Base-by-base conservation (phyloP, 2,329 filamentous ascomycete species). In the Rutstroemia sp. region DNA sequence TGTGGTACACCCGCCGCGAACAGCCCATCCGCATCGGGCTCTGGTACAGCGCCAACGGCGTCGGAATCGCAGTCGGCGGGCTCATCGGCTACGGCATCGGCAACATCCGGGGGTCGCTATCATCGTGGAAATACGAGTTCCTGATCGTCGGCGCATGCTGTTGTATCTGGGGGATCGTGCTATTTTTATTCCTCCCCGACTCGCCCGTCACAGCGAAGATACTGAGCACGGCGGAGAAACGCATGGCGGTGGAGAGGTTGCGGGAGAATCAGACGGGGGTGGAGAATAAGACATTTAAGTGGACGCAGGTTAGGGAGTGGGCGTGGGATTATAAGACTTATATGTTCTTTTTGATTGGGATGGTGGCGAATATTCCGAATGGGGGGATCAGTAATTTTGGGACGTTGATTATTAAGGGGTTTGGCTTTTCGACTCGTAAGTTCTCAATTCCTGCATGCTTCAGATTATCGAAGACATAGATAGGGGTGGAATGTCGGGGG, bases 11-110 rank as follows among this genome's bases (percentile, higher is more conserved):
- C 1, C 74, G 82, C 9, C 73, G 75, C 3, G 80, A 87, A 63
- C 83, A 87, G 62, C 82, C 83, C 0, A 73, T 80, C 2, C 73
- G 82, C 0, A 82, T 84, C 6, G 79, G 78, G 50, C 71, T 75
- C 0, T 84, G 79, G 67, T 82, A 82, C 62, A 78, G 77, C 59
- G 79, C 77, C 2, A 83, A 83, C 60, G 81, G 81, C 2, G 72
- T 84, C 12, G 81, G 79, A 2, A 81, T 79, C 19, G 80, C 82
- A 73, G 78, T 82, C 53, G 81, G 60, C 37, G 79, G 81, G 0
- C 74, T 78, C 0, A 65, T 86, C 6, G 59, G 81, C 0, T 85
- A 79, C 57, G 80, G 76, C 3, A 70, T 83, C 7, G 81, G 81
- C 0, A 79, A 84, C 58, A 72, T 82, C 44, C 62, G 72, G 10